These are phyloP conservation scores for Paraconiothyrium sp. DNA, from an alignment of 2,329 filamentous ascomycete genomes.

Conservation along the genomic window DNA sequence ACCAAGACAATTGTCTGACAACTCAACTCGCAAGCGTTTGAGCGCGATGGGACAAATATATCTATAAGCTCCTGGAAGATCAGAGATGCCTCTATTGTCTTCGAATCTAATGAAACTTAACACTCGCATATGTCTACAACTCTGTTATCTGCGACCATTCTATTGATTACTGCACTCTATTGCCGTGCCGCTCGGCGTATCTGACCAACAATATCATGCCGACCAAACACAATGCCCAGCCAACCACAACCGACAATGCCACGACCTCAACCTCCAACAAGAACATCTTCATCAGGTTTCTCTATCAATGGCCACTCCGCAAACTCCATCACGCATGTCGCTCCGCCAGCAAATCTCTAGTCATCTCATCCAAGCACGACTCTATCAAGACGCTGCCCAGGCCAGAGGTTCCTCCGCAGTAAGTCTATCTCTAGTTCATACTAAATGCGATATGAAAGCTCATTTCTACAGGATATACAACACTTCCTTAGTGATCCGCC, in stretches of 20 bases:
- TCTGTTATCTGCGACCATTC: not conserved
- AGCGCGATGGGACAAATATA: not conserved
- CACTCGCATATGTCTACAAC: not conserved
- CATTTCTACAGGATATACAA: not conserved
- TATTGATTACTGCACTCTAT: not conserved
- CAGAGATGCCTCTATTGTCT: not conserved
- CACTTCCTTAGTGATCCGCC: not conserved
- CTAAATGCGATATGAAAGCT: not conserved
- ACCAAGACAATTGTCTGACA: not conserved
- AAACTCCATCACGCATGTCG: no score
- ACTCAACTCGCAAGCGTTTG: not conserved
- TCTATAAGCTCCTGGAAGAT: not conserved
- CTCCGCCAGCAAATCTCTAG: no score
- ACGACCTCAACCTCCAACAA: not conserved
- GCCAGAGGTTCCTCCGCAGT: not conserved
- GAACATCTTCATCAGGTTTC: not conserved
- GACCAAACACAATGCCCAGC: not conserved
- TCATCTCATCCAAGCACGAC: no score
- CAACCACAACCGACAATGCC: not conserved
- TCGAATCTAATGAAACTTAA: not conserved
- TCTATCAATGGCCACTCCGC: no score
- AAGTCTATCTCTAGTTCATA: not conserved
- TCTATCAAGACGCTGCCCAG: no score
- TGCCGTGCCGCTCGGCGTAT: not conserved
- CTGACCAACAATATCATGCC: not conserved